Evolutionary conservation across 805 yeast genomes (phyloP).

Genomic region (Yarrowia osloensis): DNA sequence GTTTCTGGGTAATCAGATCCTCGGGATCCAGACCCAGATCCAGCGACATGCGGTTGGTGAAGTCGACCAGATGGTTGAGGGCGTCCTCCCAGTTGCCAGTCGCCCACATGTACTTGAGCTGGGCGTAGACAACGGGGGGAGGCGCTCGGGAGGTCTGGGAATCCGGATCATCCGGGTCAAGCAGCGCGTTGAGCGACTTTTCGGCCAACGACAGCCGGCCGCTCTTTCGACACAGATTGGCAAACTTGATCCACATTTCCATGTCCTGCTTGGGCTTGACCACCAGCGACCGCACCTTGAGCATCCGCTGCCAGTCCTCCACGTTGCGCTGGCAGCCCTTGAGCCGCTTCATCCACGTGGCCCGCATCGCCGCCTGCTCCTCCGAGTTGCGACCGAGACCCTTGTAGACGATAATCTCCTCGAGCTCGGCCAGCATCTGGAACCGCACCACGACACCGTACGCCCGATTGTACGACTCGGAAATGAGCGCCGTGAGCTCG

Average conservation of each 20-base stretch:
- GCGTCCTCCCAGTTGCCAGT: slow-evolving; percentile 88
- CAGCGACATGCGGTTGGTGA: slow-evolving; percentile 85
- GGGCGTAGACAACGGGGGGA: slow-evolving; percentile 97
- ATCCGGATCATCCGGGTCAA: slow-evolving; percentile 70
- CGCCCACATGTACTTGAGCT: slow-evolving; percentile 95
- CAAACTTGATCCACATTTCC: slow-evolving; percentile 98
- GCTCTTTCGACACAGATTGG: slow-evolving; percentile 91
- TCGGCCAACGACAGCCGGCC: slow-evolving; percentile 92
- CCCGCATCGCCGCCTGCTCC: slow-evolving; percentile 72
- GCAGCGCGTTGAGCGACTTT: slow-evolving; percentile 75
- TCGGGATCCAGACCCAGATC: slow-evolving; percentile 78
- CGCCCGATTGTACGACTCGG: slow-evolving; percentile 95
- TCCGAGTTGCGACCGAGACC: slow-evolving; percentile 80
- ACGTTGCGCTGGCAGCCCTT: slow-evolving; percentile 95
- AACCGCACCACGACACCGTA: slow-evolving; percentile 95
- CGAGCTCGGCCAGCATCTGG: slow-evolving; percentile 95
- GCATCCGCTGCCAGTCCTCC: slow-evolving; percentile 97
- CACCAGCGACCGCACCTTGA: slow-evolving; percentile 89
- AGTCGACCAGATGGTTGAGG: slow-evolving; percentile 77
- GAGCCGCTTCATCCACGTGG: slow-evolving; percentile 91
- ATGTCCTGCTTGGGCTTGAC: slow-evolving; percentile 93
- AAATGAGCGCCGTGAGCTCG: slow-evolving; percentile 89
- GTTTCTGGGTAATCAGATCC: slow-evolving; percentile 81
- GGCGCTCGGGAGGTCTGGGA: slow-evolving; percentile 70
- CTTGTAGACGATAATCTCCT: slow-evolving; percentile 90